A percentile compares a stretch with the other conserved stretches of the same genome.
Evolutionary conservation across 352 stramenopile species (phyloP).

Genomic region (Paralagenidium karlingii): DNA sequence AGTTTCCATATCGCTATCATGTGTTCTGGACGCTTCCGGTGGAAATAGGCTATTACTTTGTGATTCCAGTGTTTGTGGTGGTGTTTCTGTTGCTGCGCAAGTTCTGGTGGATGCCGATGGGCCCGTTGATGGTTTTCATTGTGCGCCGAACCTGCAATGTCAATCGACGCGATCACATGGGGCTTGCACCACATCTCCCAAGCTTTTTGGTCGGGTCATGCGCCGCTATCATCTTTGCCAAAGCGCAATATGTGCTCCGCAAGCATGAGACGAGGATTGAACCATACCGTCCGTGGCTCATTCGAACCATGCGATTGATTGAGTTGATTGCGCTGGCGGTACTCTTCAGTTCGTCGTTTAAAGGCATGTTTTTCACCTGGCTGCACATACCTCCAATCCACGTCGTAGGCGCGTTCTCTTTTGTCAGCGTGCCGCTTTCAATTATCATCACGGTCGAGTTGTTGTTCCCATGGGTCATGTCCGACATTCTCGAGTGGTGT

Average conservation of each 20-base stretch:
- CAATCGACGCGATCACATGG: constrained; percentile 12
- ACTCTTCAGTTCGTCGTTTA: constrained; percentile 18
- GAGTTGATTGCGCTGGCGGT: constrained; percentile 10
- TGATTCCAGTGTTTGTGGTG: constrained; percentile 23
- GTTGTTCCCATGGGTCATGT: constrained; percentile 16
- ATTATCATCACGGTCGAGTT: constrained; percentile 22
- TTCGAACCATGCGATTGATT: constrained; percentile 7
- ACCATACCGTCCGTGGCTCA: constrained; percentile 8
- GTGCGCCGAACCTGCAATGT: constrained; percentile 13
- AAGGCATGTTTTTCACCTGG: constrained; percentile 25
- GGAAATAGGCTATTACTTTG: constrained; percentile 39
- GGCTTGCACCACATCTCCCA: constrained; percentile 12
- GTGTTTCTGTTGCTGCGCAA: constrained; percentile 8
- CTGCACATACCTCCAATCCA: constrained; percentile 14
- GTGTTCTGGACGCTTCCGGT: constrained; percentile 37
- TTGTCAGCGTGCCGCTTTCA: constrained; percentile 16
- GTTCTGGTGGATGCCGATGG: constrained; percentile 19
- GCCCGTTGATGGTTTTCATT: constrained; percentile 14
- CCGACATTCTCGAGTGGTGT: constrained; percentile 22
- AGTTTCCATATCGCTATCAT: constrained; percentile 22
- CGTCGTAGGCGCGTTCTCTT: constrained; percentile 11
- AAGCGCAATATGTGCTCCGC: constrained; percentile 13
- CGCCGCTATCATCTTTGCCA: constrained; percentile 18
- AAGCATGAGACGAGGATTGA: constrained; percentile 14
- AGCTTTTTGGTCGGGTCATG: constrained; percentile 29